These are phyloP conservation scores for Umbilicaria muhlenbergii DNA, from an alignment of 495 filamentous ascomycete species.

Conservation along the genomic window DNA sequence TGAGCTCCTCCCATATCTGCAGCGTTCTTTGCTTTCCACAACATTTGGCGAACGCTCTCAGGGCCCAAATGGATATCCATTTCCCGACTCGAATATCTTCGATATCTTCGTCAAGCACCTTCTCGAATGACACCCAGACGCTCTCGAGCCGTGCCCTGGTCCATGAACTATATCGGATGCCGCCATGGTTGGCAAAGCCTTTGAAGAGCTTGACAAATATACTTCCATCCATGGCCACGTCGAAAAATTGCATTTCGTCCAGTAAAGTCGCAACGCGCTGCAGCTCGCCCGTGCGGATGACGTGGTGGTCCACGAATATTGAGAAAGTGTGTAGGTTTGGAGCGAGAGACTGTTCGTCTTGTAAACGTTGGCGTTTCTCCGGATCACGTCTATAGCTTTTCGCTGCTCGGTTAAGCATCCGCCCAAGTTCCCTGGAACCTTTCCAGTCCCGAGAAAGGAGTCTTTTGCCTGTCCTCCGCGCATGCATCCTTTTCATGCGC, in stretches of 20 bases:
- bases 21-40: constrained; percentile 8
- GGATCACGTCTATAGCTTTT: constrained; percentile 36
- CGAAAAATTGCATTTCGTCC: constrained; percentile 45
- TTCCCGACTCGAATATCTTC: constrained; percentile 6
- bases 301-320: constrained; percentile 39
- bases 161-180: constrained; percentile 42
- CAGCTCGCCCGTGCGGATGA: constrained; percentile 38
- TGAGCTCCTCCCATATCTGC: constrained; percentile 13
- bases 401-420: constrained; percentile 30
- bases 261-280: constrained; percentile 38
- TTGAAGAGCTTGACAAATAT: constrained; percentile 52
- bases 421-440: constrained; percentile 31
- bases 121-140: constrained; percentile 19
- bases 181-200: constrained; percentile 51
- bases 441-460: constrained; percentile 38
- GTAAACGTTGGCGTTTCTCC: constrained; percentile 28
- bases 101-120: constrained; percentile 2
- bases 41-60: constrained; percentile 12
- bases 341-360: constrained; percentile 35
- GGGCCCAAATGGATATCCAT: constrained; percentile 13
- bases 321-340: constrained; percentile 51
- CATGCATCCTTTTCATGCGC: constrained; percentile 53
- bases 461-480: constrained; percentile 19
- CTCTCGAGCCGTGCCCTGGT: constrained; percentile 32
- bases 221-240: constrained; percentile 39